A percentile compares a stretch with the other conserved stretches of the same genome.
These are phyloP conservation scores for Magnusiomyces tetraspermus DNA, from an alignment of 1,139 yeast genomes.

Conservation along the genomic window DNA sequence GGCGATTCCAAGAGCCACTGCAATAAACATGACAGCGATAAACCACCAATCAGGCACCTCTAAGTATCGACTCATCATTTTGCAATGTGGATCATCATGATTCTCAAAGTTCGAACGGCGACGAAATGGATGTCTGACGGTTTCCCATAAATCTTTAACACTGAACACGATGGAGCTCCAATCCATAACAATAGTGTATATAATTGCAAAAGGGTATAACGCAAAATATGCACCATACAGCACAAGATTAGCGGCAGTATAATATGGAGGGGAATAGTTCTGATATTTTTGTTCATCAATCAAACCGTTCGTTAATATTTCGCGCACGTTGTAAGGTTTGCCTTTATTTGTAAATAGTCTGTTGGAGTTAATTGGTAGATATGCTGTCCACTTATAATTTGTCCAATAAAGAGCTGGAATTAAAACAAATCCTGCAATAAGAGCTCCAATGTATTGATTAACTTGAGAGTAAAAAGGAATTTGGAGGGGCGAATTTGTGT, in stretches of 20 bases:
- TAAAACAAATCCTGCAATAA: slow-evolving; percentile 39
- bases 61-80: slow-evolving; percentile 49
- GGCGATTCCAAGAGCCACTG: slow-evolving; percentile 42
- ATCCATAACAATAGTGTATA: slow-evolving; percentile 47
- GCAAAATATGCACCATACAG: slow-evolving; percentile 60
- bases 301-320: slow-evolving; percentile 38
- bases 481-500: slow-evolving; percentile 54
- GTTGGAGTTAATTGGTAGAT: slow-evolving; percentile 41
- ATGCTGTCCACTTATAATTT: slow-evolving; percentile 44
- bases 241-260: slow-evolving; percentile 53
- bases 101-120: slow-evolving; percentile 33
- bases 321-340: slow-evolving; percentile 36
- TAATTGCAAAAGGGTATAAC: slow-evolving; percentile 47
- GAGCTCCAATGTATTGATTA: slow-evolving; percentile 41
- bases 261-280: slow-evolving; percentile 49
- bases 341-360: slow-evolving; percentile 40
- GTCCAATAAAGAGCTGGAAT: slow-evolving; percentile 42
- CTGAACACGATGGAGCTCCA: slow-evolving; percentile 32
- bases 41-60: slow-evolving; percentile 68
- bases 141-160: slow-evolving; percentile 34
- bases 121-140: slow-evolving; percentile 29
- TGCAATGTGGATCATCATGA: slow-evolving; percentile 52
- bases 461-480: slow-evolving; percentile 54
- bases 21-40: slow-evolving; percentile 35
- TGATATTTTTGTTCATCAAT: slow-evolving; percentile 41